Percentiles rank a stretch among this genome's conserved stretches.
phyloP scores from a whole-genome alignment of 2,329 filamentous ascomycete species.

The Neoascochyta sp. region DNA sequence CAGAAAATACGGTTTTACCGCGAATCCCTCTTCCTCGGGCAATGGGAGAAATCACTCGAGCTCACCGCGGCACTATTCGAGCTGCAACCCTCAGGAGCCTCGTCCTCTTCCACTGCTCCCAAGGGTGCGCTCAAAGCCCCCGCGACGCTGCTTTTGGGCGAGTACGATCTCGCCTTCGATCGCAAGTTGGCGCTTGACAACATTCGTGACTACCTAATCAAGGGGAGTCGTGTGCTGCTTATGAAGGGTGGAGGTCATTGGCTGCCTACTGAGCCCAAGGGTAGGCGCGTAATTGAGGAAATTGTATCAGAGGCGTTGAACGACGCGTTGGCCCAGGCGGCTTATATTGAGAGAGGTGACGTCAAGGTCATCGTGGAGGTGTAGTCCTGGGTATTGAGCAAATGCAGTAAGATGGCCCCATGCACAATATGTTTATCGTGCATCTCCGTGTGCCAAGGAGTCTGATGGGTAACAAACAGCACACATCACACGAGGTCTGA shows the following conservation, averaged over 20 bases:
- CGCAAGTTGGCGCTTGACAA: conserved; percentile 50
- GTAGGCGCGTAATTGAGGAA: conserved; percentile 43
- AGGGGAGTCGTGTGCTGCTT: conserved; percentile 49
- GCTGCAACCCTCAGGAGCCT: conserved; percentile 26
- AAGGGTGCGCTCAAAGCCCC: conserved; percentile 49
- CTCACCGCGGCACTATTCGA: conserved; percentile 48
- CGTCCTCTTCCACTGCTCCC: conserved; percentile 25
- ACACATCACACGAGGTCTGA: too few species aligned
- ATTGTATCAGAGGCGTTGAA: conserved; percentile 33
- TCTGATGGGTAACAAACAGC: too few species aligned
- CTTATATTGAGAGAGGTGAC: conserved; percentile 19
- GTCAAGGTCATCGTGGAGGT: conserved; percentile 16
- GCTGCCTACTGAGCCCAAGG: conserved; percentile 46
- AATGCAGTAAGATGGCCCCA: too few species aligned
- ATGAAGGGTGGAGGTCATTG: conserved; percentile 53
- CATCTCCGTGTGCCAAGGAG: too few species aligned
- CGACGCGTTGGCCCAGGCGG: conserved; percentile 14
- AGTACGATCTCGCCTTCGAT: conserved; percentile 52
- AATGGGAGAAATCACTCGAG: conserved; percentile 53
- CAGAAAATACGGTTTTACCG: conserved; percentile 55
- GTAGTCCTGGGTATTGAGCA: too few species aligned
- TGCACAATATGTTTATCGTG: too few species aligned
- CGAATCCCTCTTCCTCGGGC: conserved; percentile 43
- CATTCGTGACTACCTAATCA: conserved; percentile 50
- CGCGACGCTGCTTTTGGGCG: conserved; percentile 53